Evolutionary conservation across 2,329 filamentous ascomycete species (phyloP), one percentile per base, ranked within the genome.

Genomic region (Seiridium cupressi): DNA sequence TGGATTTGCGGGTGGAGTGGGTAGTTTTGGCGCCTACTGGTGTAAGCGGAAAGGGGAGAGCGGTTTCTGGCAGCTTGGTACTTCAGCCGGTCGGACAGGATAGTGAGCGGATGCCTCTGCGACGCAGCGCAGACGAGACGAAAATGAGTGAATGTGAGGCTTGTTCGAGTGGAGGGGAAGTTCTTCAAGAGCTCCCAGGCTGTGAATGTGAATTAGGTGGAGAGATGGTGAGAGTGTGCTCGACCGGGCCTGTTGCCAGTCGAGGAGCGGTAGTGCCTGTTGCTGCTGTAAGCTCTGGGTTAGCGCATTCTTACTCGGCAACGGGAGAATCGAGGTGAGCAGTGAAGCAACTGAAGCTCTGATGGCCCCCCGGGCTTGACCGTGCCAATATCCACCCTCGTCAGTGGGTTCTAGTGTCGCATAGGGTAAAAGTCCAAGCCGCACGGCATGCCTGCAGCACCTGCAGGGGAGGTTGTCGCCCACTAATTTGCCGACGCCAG

Each of bases 401-500:
- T 58, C 44, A 59, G 44, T 34, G 10, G 35, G n/a, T 10, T 18
- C 18, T 8, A 32, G 42, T 31, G 54, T 66, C 63, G 63, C 62
- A 62, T 66, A 66, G 65, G 65, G 65, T 61, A 40, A 59, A 44
- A 64, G 31, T 55, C 46, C 57, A 59, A 48, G 56, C 47, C 60
- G 56, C 60, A 55, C 55, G 54, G 62, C 59, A 63, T 56, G 46
- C 53, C 55, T 57, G 54, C 61, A 60, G 55, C 57, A 55, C 56
- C 51, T 58, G 61, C 44, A 62, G 54, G 60, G 61, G 62, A 51
- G 54, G 18, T 53, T 31, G 55, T 48, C 51, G 36, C 57, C 60
- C 60, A 62, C 61, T 64, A 66, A 68, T 66, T 62, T 64, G 57
- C 58, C 62, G 58, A 58, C 54, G 58, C 59, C 55, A 59, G 59